Base-by-base conservation (phyloP, 805 yeast species). In the Cyberlindnera amylophila region DNA sequence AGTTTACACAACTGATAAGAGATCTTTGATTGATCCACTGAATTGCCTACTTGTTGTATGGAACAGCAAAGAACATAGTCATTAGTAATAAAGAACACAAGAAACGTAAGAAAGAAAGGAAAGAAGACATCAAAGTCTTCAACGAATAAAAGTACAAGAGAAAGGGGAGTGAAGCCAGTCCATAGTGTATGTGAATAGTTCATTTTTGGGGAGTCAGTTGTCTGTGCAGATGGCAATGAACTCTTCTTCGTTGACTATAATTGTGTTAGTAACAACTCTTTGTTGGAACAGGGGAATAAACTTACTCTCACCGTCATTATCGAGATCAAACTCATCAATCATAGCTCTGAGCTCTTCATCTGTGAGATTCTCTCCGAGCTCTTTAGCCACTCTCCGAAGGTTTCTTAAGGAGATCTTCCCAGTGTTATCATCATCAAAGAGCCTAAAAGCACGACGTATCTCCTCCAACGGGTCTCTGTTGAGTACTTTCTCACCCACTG, bases 261-360 rank as follows among this genome's bases (percentile, higher is more conserved):
- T 12, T 6, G 16, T 31, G 41, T 34, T 29, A 33, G 36, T 39
- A 39, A 10, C 10, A 11, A 11, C 24, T 31, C 17, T 5, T 15
- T 26, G 53, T 70, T 64, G 63, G 64, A 68, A 64, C 24, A 74
- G 21, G 4, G 21, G 32, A 39, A 47, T 42, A 18, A 38, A 54
- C 47, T 39, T 28, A 44, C 47, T 90, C 51, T 86, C 96, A 38
- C 98, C 98, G 62, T 93, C 98, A 42, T 87, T 95, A 61, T 93
- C 97, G 39, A 90, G 67, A 65, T 93, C 99, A 59, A 93, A 93
- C 63, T 91, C 98, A 48, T 90, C 96, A 51, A 93, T 93, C 99
- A 93, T 93, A 4, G 97, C 97, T 52, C 86, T 75, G 39, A 93
- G 70, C 58, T 93, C 99, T 45, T 88, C 96, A 53, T 93, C 99